phyloP scores from a whole-genome alignment of 345 rosid species.

The Eutrema yunnanense region DNA sequence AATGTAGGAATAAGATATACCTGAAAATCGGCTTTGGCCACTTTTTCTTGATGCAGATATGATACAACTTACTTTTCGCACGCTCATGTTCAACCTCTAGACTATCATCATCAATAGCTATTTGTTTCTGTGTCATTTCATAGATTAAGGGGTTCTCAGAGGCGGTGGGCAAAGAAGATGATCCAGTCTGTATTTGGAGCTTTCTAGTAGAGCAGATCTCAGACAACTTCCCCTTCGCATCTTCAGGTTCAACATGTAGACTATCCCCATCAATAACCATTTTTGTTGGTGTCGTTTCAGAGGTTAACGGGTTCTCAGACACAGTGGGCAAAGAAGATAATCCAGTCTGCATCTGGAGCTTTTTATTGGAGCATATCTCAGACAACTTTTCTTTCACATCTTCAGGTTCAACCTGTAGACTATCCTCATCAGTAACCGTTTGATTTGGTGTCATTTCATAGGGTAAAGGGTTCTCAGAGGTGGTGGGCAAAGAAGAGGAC shows the following conservation, averaged over 20 bases:
- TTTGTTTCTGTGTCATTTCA: too few species aligned
- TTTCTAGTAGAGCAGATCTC: neutral
- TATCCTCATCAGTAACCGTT: neutral
- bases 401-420: neutral
- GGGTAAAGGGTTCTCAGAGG: slow-evolving; percentile 41
- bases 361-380: slow-evolving; percentile 14
- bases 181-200: neutral
- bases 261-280: neutral
- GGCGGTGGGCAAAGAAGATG: too few species aligned
- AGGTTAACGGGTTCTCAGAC: slow-evolving; percentile 42
- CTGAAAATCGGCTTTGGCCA: slow-evolving; percentile 51
- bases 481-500: slow-evolving; percentile 37
- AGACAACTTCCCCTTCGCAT: neutral
- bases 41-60: slow-evolving; percentile 29
- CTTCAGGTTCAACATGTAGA: neutral
- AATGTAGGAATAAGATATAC: slow-evolving; percentile 20
- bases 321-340: slow-evolving; percentile 40
- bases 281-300: neutral
- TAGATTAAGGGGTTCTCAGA: too few species aligned
- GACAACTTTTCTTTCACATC: neutral
- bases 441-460: neutral
- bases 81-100: neutral
- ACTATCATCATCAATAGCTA: too few species aligned
- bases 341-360: neutral
- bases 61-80: neutral